phyloP scores from a whole-genome alignment of 2,329 filamentous ascomycete species.

The Aspergillus carbonarius region DNA sequence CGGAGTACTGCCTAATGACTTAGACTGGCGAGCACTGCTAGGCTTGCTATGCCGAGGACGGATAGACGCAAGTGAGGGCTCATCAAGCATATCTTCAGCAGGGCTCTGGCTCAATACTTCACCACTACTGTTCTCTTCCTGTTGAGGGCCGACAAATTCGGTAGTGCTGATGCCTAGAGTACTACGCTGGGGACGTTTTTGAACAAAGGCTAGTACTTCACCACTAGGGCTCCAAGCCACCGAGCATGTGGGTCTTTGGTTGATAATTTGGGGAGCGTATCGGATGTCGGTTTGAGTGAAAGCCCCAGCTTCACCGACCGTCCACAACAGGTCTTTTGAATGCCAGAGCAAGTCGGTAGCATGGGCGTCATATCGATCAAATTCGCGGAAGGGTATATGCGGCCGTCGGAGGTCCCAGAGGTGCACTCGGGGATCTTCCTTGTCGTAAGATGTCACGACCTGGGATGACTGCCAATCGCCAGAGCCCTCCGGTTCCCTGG shows the following conservation, averaged over 20 bases:
- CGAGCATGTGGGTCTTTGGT: constrained; percentile 57
- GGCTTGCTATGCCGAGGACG: constrained; percentile 49
- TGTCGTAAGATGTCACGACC: constrained; percentile 62
- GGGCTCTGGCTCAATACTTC: constrained; percentile 54
- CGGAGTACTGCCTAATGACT: constrained; percentile 55
- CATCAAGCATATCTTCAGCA: constrained; percentile 58
- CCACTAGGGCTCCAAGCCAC: constrained; percentile 59
- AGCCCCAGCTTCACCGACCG: constrained; percentile 59
- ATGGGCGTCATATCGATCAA: constrained; percentile 55
- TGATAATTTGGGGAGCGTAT: constrained; percentile 58
- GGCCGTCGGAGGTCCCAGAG: constrained; percentile 65
- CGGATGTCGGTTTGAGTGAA: constrained; percentile 65
- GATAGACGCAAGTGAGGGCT: constrained; percentile 53
- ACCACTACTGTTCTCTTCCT: constrained; percentile 46
- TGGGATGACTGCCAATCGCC: constrained; percentile 62
- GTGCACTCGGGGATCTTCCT: constrained; percentile 60
- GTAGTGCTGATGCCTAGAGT: constrained; percentile 41
- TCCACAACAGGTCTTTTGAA: constrained; percentile 64
- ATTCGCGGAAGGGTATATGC: constrained; percentile 61
- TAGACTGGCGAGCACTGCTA: constrained; percentile 49
- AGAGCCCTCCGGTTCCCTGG: constrained; percentile 50
- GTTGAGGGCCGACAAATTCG: constrained; percentile 41
- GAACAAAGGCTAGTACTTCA: constrained; percentile 55
- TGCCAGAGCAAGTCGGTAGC: constrained; percentile 64
- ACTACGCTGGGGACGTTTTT: constrained; percentile 50